phyloP scores from a whole-genome alignment of 2,329 filamentous ascomycete species.

The Hypoxylon sp. region DNA sequence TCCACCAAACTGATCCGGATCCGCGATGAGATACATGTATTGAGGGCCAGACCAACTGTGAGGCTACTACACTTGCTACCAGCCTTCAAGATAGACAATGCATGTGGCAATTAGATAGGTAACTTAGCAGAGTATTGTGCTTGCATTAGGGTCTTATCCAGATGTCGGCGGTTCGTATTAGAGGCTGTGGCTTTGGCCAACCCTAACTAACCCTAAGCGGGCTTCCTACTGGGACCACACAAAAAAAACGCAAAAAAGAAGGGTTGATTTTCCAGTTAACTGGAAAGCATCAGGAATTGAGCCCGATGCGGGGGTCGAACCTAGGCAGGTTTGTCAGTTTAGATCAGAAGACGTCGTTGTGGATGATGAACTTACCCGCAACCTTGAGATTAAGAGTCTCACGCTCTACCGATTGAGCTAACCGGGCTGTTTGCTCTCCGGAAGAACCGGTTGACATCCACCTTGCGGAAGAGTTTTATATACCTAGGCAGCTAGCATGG shows the following conservation, averaged over 20 bases:
- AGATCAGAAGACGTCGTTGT: too few relatives aligned
- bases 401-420: conserved; percentile 82
- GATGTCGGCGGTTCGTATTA: background rate
- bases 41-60: background rate
- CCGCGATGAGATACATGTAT: background rate
- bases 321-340: too few relatives aligned
- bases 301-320: conserved; percentile 66
- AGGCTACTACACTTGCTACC: background rate
- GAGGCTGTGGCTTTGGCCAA: background rate
- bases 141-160: background rate
- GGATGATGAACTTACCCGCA: conserved; percentile 40
- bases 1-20: background rate
- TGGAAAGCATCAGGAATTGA: conserved; percentile 59
- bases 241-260: conserved; percentile 1
- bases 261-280: background rate
- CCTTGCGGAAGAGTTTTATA: background rate
- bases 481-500: background rate
- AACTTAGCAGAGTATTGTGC: background rate
- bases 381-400: conserved; percentile 72
- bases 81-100: background rate
- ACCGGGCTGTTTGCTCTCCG: conserved; percentile 58
- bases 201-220: conserved; percentile 1
- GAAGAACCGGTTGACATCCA: background rate
- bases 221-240: background rate
- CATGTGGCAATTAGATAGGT: background rate